Conservation (phyloP, 257 asterid genomes). For the Solanum dulcamara region DNA sequence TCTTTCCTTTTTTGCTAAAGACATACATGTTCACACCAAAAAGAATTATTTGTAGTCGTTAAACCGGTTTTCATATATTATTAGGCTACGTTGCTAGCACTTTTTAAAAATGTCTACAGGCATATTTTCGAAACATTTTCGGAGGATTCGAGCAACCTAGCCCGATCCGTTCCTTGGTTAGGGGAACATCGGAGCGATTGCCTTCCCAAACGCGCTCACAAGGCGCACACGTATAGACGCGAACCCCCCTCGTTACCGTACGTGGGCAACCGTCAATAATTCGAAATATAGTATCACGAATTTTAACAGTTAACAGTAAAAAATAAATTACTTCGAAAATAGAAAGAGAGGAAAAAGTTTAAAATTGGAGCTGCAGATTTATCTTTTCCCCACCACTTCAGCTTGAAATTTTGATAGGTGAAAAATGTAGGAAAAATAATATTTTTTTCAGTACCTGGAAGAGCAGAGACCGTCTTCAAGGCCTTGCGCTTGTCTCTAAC, state of each 20-base stretch:
- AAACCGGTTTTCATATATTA: background rate
- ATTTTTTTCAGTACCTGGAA: conserved; percentile 34
- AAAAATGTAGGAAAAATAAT: background rate
- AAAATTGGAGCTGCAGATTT: background rate
- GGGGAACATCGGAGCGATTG: too few species aligned
- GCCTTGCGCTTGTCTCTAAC: conserved; percentile 68
- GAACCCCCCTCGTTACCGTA: too few species aligned
- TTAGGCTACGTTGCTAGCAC: background rate
- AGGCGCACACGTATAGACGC: too few species aligned
- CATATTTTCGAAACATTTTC: background rate
- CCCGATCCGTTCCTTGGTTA: too few species aligned
- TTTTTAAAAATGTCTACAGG: background rate
- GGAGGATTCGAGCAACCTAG: background rate
- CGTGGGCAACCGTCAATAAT: background rate
- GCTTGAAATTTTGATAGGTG: background rate
- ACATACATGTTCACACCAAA: background rate
- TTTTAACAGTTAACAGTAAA: background rate
- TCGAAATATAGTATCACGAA: background rate
- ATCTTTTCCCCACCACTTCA: too few species aligned
- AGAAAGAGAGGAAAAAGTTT: background rate
- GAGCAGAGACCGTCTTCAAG: conserved; percentile 62
- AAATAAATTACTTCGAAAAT: background rate
- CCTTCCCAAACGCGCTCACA: too few species aligned
- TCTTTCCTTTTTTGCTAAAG: background rate
- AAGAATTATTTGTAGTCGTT: background rate